phyloP scores from a whole-genome alignment of 1,284 basidiomycete species.

The Heterobasidion occidentale region DNA sequence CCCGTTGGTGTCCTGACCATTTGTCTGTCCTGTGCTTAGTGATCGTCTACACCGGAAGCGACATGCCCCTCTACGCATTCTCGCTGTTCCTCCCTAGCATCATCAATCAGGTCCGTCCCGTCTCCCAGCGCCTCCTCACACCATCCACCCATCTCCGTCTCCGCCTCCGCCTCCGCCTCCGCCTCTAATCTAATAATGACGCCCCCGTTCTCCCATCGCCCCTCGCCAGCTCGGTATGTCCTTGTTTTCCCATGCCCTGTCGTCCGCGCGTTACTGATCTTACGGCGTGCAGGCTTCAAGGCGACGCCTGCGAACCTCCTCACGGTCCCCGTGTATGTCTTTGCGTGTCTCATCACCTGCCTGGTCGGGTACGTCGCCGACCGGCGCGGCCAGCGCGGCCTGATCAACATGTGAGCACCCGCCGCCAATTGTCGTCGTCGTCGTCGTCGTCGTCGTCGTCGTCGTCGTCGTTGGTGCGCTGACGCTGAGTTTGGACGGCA shows the following conservation, averaged over 20 bases:
- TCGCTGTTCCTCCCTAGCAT: conserved; percentile 49
- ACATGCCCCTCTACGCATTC: conserved; percentile 47
- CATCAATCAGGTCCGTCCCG: conserved; percentile 32
- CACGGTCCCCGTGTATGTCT: conserved; percentile 42
- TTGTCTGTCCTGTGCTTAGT: conserved; percentile 15
- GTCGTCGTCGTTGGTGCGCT: background rate
- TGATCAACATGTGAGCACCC: conserved; percentile 37
- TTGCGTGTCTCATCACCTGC: conserved; percentile 41
- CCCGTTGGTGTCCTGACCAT: background rate
- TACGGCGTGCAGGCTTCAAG: conserved; percentile 25
- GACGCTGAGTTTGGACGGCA: background rate
- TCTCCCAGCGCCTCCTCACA: background rate
- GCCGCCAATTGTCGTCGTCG: background rate
- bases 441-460: background rate
- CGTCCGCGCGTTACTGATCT: background rate
- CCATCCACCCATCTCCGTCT: background rate
- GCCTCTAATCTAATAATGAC: background rate
- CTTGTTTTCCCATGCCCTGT: background rate
- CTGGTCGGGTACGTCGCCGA: conserved; percentile 41
- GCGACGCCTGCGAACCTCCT: conserved; percentile 47
- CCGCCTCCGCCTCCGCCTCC: background rate
- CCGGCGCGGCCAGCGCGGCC: conserved; percentile 31
- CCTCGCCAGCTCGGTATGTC: conserved; percentile 1
- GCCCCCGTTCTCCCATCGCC: background rate
- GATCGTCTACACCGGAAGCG: conserved; percentile 41